Conservation (phyloP, 345 rosid genomes). For the Salix viminalis region DNA sequence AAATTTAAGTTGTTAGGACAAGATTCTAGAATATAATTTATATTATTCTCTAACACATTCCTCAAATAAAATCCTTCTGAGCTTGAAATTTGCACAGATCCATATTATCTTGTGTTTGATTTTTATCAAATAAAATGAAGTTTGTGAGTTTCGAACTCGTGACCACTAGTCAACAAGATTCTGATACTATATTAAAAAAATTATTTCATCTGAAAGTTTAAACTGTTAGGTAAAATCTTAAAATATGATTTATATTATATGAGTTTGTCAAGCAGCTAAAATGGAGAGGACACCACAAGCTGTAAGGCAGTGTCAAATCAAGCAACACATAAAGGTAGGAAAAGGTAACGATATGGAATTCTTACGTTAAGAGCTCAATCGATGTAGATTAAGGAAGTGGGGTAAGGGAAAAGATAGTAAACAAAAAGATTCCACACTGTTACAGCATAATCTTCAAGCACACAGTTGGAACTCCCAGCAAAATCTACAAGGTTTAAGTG, state of each 20-base stretch:
- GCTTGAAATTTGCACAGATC: accelerated
- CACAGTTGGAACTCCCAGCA: not conserved
- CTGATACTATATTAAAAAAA: no score
- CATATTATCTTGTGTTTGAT: no score
- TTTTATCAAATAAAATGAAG: no score
- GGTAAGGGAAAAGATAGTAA: not conserved
- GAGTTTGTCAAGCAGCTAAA: not conserved
- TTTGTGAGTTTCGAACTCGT: no score
- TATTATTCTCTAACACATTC: no score
- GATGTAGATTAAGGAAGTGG: not conserved
- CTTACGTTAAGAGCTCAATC: not conserved
- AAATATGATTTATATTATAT: no score
- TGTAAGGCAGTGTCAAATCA: not conserved
- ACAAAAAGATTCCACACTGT: not conserved
- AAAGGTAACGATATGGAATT: not conserved
- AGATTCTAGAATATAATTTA: no score
- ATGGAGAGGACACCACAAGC: conserved; percentile 10
- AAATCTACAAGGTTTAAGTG: not conserved
- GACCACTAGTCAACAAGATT: accelerated
- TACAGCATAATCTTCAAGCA: not conserved
- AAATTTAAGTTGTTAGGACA: no score
- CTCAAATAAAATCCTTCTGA: no score
- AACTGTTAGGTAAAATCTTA: accelerated
- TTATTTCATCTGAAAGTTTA: accelerated
- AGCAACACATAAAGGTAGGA: not conserved